Evolutionary conservation across 2,329 filamentous ascomycete species (phyloP).

Genomic region (Aspergillus sp.): DNA sequence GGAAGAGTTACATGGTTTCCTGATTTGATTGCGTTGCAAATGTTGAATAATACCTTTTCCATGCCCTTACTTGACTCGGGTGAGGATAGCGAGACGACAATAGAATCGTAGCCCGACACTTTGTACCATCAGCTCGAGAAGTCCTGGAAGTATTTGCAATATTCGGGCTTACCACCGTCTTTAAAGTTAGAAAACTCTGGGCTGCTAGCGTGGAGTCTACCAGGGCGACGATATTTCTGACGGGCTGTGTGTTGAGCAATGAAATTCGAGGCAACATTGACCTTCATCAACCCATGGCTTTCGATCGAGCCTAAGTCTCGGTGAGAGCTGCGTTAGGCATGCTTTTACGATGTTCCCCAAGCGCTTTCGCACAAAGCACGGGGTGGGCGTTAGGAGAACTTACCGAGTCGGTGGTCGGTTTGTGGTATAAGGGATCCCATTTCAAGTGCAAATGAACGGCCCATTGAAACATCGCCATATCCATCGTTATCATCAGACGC

Average conservation of each 20-base stretch:
- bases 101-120: conserved; percentile 10
- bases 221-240: conserved; percentile 90
- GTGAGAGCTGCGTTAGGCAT: background rate
- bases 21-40: conserved; percentile 69
- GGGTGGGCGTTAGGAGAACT: background rate
- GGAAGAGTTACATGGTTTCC: conserved; percentile 69
- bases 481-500: conserved; percentile 89
- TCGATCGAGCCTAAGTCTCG: conserved; percentile 63
- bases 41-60: conserved; percentile 63
- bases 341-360: background rate
- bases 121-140: conserved; percentile 8
- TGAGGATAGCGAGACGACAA: conserved; percentile 8
- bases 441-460: conserved; percentile 89
- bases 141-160: background rate
- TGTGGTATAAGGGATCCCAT: conserved; percentile 84
- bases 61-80: conserved; percentile 46
- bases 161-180: conserved; percentile 16
- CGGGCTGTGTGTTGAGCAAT: conserved; percentile 95
- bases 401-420: conserved; percentile 77
- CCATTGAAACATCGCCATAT: conserved; percentile 88
- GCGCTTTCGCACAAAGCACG: background rate
- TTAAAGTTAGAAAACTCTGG: conserved; percentile 8
- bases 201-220: conserved; percentile 52
- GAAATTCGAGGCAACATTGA: conserved; percentile 94
- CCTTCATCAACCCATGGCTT: conserved; percentile 66